phyloP scores from a whole-genome alignment of 805 yeast species.

The Monosporozyma aerobia region DNA sequence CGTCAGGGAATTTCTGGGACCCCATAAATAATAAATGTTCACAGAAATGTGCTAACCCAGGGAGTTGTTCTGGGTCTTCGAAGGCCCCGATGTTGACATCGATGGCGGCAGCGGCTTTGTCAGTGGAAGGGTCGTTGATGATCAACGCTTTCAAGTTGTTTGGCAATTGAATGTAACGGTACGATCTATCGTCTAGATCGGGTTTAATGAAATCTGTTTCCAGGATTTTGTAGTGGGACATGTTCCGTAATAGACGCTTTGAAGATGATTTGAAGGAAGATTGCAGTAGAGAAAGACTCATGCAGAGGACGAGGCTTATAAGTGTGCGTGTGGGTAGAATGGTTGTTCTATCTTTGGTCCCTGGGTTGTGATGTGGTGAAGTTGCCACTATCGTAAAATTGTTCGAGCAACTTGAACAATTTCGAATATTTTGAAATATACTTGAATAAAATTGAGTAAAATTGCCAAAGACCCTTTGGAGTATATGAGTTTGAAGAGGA shows the following conservation, averaged over 20 bases:
- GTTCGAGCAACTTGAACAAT: too few species aligned
- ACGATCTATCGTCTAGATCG: constrained; percentile 62
- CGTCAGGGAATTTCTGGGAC: constrained; percentile 65
- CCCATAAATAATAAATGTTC: constrained; percentile 75
- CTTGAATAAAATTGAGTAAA: too few species aligned
- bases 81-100: constrained; percentile 75
- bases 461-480: too few species aligned
- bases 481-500: neutral
- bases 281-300: neutral
- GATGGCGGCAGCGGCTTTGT: constrained; percentile 68
- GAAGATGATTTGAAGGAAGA: neutral
- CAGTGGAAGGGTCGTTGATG: constrained; percentile 61
- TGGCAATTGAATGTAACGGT: constrained; percentile 51
- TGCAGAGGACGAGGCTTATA: neutral
- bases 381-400: too few species aligned
- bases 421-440: too few species aligned
- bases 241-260: neutral
- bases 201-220: constrained; percentile 31
- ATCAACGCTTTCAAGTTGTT: constrained; percentile 53
- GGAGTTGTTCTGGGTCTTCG: constrained; percentile 51
- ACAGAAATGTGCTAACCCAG: constrained; percentile 75
- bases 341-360: neutral
- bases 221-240: neutral
- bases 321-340: neutral
- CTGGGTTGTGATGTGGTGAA: too few species aligned